A percentile compares a stretch with the other conserved stretches of the same genome.
phyloP scores from a whole-genome alignment of 176 grass and related monocot genomes.

The Zoysia pacifica region DNA sequence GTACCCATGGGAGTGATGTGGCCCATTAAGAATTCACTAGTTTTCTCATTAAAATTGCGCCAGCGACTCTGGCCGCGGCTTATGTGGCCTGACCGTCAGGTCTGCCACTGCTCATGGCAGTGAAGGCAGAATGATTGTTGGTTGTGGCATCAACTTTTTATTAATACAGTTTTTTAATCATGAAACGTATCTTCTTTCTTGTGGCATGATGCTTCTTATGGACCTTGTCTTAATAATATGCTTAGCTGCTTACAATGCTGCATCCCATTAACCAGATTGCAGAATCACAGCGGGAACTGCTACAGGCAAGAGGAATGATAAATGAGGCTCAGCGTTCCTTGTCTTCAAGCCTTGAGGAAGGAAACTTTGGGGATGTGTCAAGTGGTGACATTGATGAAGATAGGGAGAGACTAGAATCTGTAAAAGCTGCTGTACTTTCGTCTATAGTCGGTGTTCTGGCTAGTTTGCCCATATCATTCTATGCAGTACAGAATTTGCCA shows the following conservation, averaged over 20 bases:
- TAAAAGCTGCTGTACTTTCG: conserved; percentile 72
- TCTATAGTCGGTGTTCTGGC: conserved; percentile 63
- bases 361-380: conserved; percentile 35
- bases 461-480: conserved; percentile 81
- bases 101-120: background rate
- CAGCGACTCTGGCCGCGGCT: too few relatives aligned
- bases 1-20: too few relatives aligned
- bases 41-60: too few relatives aligned
- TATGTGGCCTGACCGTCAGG: too few relatives aligned
- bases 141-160: conserved; percentile 28
- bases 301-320: conserved; percentile 76
- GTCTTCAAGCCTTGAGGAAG: conserved; percentile 50
- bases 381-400: conserved; percentile 49
- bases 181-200: conserved; percentile 34
- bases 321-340: conserved; percentile 71
- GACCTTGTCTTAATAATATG: conserved; percentile 13
- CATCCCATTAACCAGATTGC: conserved; percentile 55
- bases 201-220: conserved; percentile 18
- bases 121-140: conserved; percentile 33
- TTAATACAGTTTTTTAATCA: conserved; percentile 25
- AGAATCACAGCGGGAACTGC: conserved; percentile 79
- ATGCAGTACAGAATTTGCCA: conserved; percentile 54
- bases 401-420: conserved; percentile 75
- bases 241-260: conserved; percentile 25
- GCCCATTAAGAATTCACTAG: too few relatives aligned